phyloP scores from a whole-genome alignment of 2,329 filamentous ascomycete species.

The Colletotrichum zoysiae region DNA sequence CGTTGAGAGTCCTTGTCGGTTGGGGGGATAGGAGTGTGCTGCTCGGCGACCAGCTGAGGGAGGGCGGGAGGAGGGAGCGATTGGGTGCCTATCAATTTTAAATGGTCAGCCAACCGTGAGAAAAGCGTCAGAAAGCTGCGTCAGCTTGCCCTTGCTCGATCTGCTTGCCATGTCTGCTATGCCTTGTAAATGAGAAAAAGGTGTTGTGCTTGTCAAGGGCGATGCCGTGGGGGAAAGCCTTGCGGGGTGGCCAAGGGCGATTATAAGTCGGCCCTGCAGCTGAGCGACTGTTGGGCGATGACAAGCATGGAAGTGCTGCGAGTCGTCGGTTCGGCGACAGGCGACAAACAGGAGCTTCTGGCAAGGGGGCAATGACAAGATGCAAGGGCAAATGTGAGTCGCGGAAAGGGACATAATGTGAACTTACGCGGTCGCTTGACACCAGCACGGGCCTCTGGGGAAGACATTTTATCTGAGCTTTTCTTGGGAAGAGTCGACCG shows the following conservation, averaged over 20 bases:
- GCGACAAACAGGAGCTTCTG: neutral
- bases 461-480: conserved; percentile 51
- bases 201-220: neutral
- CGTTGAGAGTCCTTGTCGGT: conserved; percentile 92
- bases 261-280: neutral
- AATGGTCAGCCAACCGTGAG: conserved; percentile 4
- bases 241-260: neutral
- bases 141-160: conserved; percentile 18
- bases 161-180: conserved; percentile 12
- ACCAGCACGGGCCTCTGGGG: conserved; percentile 56
- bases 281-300: neutral
- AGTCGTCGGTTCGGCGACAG: neutral
- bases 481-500: neutral
- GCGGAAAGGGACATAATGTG: conserved; percentile 6
- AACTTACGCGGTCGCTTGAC: conserved; percentile 60
- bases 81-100: conserved; percentile 78
- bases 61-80: conserved; percentile 93
- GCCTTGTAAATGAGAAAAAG: neutral
- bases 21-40: conserved; percentile 84
- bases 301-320: neutral
- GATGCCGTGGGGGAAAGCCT: neutral
- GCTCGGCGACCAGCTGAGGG: conserved; percentile 92
- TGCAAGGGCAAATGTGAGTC: conserved; percentile 4
- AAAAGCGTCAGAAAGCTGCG: neutral
- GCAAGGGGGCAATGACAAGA: conserved; percentile 1